Conservation (phyloP, 768 basidiomycete genomes). For the Epithele typhae region DNA sequence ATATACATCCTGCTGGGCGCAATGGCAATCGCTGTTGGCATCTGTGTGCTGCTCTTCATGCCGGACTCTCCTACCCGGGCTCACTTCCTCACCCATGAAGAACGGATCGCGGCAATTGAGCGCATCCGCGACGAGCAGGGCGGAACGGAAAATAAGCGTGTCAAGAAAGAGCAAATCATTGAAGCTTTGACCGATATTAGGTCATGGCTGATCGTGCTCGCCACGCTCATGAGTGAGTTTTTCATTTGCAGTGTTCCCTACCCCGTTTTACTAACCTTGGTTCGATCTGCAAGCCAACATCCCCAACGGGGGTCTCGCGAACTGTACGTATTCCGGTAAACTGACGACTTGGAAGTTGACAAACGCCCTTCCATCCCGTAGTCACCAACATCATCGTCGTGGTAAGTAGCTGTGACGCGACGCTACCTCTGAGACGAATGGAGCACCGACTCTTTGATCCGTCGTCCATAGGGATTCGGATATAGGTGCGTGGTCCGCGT, state of each 20-base stretch:
- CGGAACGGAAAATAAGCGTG: conserved; percentile 56
- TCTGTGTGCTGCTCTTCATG: conserved; percentile 54
- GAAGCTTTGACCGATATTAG: conserved; percentile 56
- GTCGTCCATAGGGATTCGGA: conserved; percentile 38
- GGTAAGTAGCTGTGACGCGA: conserved; percentile 2
- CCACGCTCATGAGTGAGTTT: conserved; percentile 53
- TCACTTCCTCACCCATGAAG: conserved; percentile 49
- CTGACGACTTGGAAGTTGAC: too few species aligned
- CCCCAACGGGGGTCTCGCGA: conserved; percentile 64
- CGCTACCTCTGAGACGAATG: not conserved
- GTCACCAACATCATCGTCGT: conserved; percentile 62
- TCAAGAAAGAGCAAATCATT: conserved; percentile 55
- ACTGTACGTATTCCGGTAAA: conserved; percentile 39
- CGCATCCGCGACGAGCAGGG: conserved; percentile 63
- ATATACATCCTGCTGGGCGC: conserved; percentile 58
- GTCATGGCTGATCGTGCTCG: conserved; percentile 62
- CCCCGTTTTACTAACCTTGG: not conserved
- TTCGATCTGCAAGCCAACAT: conserved; percentile 49
- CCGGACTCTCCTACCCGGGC: conserved; percentile 66
- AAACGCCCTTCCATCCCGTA: conserved; percentile 15
- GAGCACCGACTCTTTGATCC: not conserved
- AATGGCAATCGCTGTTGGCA: conserved; percentile 54
- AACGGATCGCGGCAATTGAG: conserved; percentile 59
- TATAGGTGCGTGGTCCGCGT: conserved; percentile 46
- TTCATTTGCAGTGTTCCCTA: not conserved